phyloP scores from a whole-genome alignment of 176 grass and related monocot genomes.

The Areca catechu region DNA sequence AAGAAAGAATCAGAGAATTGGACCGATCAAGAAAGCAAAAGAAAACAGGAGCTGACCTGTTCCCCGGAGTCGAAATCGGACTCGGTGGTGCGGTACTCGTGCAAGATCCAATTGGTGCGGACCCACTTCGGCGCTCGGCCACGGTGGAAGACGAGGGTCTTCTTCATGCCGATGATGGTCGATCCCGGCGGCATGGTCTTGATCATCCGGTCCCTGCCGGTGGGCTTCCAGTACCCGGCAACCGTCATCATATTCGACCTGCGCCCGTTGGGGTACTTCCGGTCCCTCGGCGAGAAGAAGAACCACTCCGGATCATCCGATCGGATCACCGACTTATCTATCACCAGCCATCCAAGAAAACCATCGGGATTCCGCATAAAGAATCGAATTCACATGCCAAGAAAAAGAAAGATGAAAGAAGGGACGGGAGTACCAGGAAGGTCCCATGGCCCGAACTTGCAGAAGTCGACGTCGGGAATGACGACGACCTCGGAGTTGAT shows the following conservation, averaged over 20 bases:
- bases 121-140: no score
- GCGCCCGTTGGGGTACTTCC: slow-evolving; percentile 39
- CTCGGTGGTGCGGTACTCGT: no score
- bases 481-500: slow-evolving; percentile 22
- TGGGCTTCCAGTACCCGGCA: slow-evolving; percentile 46
- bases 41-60: no score
- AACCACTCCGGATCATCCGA: slow-evolving; percentile 59
- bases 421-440: slow-evolving; percentile 19
- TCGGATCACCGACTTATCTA: slow-evolving; percentile 38
- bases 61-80: no score
- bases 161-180: no score
- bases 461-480: slow-evolving; percentile 37
- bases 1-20: no score
- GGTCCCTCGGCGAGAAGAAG: slow-evolving; percentile 57
- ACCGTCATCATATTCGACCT: slow-evolving; percentile 40
- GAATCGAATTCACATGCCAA: background rate
- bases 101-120: no score
- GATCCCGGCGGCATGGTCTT: no score
- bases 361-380: slow-evolving; percentile 2
- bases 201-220: slow-evolving; percentile 37
- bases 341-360: background rate
- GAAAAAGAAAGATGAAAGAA: background rate
- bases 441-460: slow-evolving; percentile 43
- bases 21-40: no score
- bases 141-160: no score